Evolutionary conservation across 495 filamentous ascomycete species (phyloP), one percentile per base, ranked within the genome.

Genomic region (Massariosphaeria phaeospora): DNA sequence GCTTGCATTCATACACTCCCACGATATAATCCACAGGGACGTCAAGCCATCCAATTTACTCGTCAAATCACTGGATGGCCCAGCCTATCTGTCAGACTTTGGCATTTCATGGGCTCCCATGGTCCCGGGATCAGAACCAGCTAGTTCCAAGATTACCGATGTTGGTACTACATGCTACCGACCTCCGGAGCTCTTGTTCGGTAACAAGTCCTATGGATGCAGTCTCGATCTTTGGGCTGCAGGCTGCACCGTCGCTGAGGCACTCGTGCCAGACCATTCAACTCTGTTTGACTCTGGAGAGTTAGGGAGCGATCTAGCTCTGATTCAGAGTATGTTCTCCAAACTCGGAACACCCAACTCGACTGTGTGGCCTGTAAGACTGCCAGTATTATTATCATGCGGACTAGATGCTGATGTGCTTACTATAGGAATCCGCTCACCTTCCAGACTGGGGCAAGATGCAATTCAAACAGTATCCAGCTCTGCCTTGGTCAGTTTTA

Each of bases 111-210:
- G 86, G 86, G 80, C 83, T 53, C 79, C 84, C 8, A 66, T 71
- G 1, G 84, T 83, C 26, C 49, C 73, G 2, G 64, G 69, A 1
- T 76, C 79, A 13, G 90, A 97, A 66, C 79, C 83, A 8, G 57
- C 73, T 8, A 68, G 78, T 44, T 57, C 76, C 44, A 97, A 96
- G 69, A 85, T 95, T 55, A 84, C 89, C 12, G 93, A 99, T 68
- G 84, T 99, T 9, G 93, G 93, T 5, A 97, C 93, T 0, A 89
- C 90, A 0, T 82, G 82, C 45, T 99, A 99, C 66, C 82, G 94
- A 11, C 76, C 93, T 0, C 93, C 93, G 0, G 93, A 99, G 69
- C 76, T 91, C 2, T 73, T 99, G 10, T 99, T 99, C 67, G 94
- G 93, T 9, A 79, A 85, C 56, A 78, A 69, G 27, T 74, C 71